Conservation (phyloP, 1,139 yeast species). For the Sugiyamaella novakii region DNA sequence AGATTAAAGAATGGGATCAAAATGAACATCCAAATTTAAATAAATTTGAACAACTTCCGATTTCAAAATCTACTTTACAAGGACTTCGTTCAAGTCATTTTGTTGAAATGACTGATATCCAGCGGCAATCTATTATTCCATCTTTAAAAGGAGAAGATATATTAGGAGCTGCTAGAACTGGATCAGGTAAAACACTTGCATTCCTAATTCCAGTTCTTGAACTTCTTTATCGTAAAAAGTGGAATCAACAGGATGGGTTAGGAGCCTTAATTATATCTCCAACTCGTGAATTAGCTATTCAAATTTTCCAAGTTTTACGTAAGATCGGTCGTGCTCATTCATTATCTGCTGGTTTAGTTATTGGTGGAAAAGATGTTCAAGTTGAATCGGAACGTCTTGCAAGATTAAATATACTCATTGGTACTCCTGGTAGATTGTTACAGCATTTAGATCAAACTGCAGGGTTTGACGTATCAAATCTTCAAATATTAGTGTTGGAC, state of each 20-base stretch:
- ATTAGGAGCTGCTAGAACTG: conserved; percentile 92
- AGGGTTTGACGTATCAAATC: conserved; percentile 75
- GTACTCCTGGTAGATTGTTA: conserved; percentile 93
- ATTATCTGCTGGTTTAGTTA: conserved; percentile 91
- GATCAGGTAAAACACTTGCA: conserved; percentile 95
- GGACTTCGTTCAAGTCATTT: conserved; percentile 74
- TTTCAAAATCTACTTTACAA: conserved; percentile 62
- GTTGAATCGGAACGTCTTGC: conserved; percentile 85
- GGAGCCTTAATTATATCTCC: conserved; percentile 94
- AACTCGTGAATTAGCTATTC: conserved; percentile 91
- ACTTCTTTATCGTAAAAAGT: conserved; percentile 64
- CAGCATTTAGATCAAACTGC: conserved; percentile 96
- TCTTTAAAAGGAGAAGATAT: conserved; percentile 82
- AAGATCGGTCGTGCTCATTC: conserved; percentile 80
- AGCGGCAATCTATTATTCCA: conserved; percentile 72
- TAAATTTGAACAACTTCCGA: conserved; percentile 63
- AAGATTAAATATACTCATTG: conserved; percentile 81
- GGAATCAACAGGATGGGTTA: conserved; percentile 89
- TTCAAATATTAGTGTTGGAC: conserved; percentile 83
- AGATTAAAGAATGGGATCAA: conserved; percentile 31
- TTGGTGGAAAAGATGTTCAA: conserved; percentile 94
- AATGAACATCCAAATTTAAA: conserved; percentile 25
- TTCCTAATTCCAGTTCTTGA: conserved; percentile 86
- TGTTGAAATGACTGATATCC: conserved; percentile 81
- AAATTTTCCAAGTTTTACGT: conserved; percentile 84